phyloP scores from a whole-genome alignment of 139 green algal genomes.

The Auxenochlorella pyrenoidosa region DNA sequence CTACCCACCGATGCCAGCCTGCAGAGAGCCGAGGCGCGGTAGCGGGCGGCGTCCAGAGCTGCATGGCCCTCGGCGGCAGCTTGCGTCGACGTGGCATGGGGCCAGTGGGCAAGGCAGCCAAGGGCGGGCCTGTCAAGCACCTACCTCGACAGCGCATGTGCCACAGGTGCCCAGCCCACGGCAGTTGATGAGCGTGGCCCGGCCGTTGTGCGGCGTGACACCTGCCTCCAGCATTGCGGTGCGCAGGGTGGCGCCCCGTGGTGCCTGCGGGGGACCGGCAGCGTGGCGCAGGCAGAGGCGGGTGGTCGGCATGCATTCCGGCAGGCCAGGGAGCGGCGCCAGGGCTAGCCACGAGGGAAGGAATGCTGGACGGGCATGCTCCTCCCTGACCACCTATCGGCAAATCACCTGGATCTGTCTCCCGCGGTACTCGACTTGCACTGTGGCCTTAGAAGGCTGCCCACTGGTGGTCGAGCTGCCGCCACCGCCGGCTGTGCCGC shows the following conservation, averaged over 20 bases:
- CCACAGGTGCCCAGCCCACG: constrained; percentile 26
- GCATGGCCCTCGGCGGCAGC: too few species aligned
- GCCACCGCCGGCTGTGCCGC: too few species aligned
- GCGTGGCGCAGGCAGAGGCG: not conserved
- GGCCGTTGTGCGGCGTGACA: constrained; percentile 21
- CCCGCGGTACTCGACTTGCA: not conserved
- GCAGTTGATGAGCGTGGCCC: constrained; percentile 24
- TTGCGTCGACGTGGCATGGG: too few species aligned
- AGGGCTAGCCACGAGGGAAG: not conserved
- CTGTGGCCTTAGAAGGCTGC: not conserved
- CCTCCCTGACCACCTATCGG: too few species aligned
- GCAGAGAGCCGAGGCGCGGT: too few species aligned
- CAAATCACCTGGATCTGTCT: not conserved
- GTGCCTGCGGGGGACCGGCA: not conserved
- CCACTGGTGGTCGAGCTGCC: too few species aligned
- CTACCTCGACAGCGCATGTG: constrained; percentile 20
- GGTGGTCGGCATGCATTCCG: not conserved
- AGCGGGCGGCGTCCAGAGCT: too few species aligned
- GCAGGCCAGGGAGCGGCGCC: not conserved
- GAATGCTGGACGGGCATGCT: not conserved
- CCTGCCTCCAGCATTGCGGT: constrained; percentile 22
- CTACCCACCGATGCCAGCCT: too few species aligned
- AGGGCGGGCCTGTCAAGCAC: too few species aligned
- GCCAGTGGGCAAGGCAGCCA: too few species aligned
- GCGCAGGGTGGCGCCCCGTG: constrained; percentile 5